Evolutionary conservation across 148 eudicot genomes (phyloP).

Genomic region (Fallopia convolvulus): DNA sequence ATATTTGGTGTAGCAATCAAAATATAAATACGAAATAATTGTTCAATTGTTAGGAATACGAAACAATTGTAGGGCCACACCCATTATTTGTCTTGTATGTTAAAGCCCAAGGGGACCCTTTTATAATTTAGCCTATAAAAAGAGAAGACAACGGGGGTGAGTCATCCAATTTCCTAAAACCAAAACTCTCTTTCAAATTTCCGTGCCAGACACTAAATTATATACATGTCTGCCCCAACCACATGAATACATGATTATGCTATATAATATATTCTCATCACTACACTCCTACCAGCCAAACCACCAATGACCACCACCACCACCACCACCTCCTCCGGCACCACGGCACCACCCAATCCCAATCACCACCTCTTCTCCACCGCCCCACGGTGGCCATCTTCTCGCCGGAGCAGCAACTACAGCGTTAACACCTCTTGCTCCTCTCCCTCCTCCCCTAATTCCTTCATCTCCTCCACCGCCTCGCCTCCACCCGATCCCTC

Average conservation of each 20-base stretch:
- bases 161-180: not conserved
- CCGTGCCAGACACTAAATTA: too few species aligned
- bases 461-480: too few species aligned
- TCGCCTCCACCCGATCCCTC: too few species aligned
- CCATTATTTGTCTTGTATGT: not conserved
- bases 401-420: not conserved
- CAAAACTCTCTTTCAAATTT: not conserved
- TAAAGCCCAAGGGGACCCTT: too few species aligned
- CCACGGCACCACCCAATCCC: not conserved
- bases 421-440: not conserved
- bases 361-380: too few species aligned
- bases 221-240: not conserved
- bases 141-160: not conserved
- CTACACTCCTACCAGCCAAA: not conserved
- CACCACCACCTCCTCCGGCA: not conserved
- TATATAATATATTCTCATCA: not conserved
- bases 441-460: not conserved
- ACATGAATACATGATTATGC: not conserved
- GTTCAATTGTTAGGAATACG: too few species aligned
- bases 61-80: not conserved
- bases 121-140: not conserved
- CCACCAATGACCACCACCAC: not conserved
- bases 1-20: too few species aligned
- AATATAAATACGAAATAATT: too few species aligned
- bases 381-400: not conserved